These are phyloP conservation scores for Phaeosphaeria sp. DNA, from an alignment of 2,329 filamentous ascomycete species.

Conservation along the genomic window DNA sequence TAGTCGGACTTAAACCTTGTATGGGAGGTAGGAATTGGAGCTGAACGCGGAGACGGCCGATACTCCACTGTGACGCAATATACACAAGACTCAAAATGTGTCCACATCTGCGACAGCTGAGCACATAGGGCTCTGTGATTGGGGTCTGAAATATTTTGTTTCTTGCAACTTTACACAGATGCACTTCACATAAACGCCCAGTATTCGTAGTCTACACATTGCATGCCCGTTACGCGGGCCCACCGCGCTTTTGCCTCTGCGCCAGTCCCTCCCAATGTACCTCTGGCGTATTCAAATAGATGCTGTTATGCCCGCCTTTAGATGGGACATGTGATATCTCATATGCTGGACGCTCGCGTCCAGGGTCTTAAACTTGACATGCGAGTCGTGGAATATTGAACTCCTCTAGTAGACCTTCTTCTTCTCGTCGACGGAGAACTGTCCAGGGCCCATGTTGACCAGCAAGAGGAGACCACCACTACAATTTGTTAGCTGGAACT, in stretches of 20 bases:
- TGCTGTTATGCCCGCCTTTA: conserved; percentile 11
- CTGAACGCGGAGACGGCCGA: conserved; percentile 22
- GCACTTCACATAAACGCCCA: conserved; percentile 31
- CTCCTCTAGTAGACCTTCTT: conserved; percentile 92
- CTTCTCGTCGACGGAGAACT: conserved; percentile 99
- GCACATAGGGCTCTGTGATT: conserved; percentile 1
- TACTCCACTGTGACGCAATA: conserved; percentile 4
- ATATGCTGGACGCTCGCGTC: conserved; percentile 28
- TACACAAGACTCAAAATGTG: background rate
- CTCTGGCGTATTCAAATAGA: conserved; percentile 9
- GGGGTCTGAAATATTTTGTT: conserved; percentile 4
- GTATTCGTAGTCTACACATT: conserved; percentile 40
- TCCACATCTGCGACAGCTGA: conserved; percentile 4
- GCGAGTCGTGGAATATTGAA: conserved; percentile 21
- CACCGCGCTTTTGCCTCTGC: conserved; percentile 17
- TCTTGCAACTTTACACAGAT: conserved; percentile 25
- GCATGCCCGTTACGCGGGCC: conserved; percentile 25
- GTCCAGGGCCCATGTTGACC: conserved; percentile 97
- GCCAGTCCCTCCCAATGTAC: conserved; percentile 5
- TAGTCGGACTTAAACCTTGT: conserved; percentile 13
- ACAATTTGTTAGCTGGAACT: conserved; percentile 23
- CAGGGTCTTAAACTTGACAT: conserved; percentile 24
- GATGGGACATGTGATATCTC: conserved; percentile 26
- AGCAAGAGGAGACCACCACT: conserved; percentile 90
- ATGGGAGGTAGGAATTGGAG: conserved; percentile 21